Conservation (phyloP, 2,329 filamentous ascomycete genomes). For the Clonostachys solani region DNA sequence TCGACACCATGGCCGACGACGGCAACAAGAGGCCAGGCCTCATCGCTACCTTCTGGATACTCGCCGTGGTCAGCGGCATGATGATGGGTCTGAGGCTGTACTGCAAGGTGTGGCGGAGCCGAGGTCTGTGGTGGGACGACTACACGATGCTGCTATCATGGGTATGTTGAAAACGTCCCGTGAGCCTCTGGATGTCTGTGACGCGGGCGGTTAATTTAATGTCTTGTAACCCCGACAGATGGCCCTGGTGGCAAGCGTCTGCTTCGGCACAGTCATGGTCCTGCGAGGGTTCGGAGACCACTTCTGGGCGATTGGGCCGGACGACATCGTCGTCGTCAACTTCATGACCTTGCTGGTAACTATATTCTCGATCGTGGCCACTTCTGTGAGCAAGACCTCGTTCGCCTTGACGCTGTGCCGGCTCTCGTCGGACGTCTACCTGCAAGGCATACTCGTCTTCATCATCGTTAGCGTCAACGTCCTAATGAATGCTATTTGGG, state of each 20-base stretch:
- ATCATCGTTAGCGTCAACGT: constrained; percentile 17
- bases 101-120: constrained; percentile 9
- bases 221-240: no score
- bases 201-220: no score
- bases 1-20: neutral
- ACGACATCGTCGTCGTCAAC: constrained; percentile 1
- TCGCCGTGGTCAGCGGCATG: constrained; percentile 1
- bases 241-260: no score
- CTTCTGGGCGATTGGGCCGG: neutral
- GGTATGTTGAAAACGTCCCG: constrained; percentile 1
- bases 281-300: neutral
- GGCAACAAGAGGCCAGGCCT: neutral
- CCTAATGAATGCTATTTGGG: neutral
- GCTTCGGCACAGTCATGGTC: no score
- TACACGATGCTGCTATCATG: constrained; percentile 10
- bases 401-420: constrained; percentile 20
- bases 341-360: neutral
- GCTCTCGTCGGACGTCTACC: constrained; percentile 12
- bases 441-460: constrained; percentile 13
- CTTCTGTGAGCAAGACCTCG: constrained; percentile 21
- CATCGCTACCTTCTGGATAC: neutral
- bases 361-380: constrained; percentile 14
- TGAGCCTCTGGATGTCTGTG: no score
- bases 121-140: constrained; percentile 15
- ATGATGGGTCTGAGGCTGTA: constrained; percentile 11